Base-by-base conservation (phyloP, 495 filamentous ascomycete species). In the Tuber magnatum region DNA sequence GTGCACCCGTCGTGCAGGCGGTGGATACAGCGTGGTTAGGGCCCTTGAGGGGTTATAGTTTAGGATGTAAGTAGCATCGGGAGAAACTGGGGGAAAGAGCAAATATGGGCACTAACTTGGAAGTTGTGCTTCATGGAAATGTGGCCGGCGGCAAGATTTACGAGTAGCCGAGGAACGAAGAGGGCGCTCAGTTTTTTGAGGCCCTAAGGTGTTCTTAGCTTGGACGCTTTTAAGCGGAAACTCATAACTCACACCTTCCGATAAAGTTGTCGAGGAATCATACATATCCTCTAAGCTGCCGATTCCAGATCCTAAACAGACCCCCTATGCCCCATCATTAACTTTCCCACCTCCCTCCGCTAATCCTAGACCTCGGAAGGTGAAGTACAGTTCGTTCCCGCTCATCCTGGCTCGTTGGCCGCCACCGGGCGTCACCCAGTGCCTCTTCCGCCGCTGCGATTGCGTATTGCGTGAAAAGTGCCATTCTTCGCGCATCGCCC, bases 291-390 rank as follows among this genome's bases (percentile, higher is more conserved):
- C 92, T 51, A 99, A 88, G 82, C 93, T 97, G 10, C 95, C 95
- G 81, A 99, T 98, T 4, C 95, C 95, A 69, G 93, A 97, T n/a
- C 95, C 95, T 28, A 99, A 85, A 81, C 94, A 97, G 9, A 98
- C 90, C 2, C 95, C 95, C 85, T 91, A 48, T 28, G 24, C 3
- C 16, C 39, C 41, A 69, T 80, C 40, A 73, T 69, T 41, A 68
- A 20, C 56, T 3, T 32, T 35, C 56, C 28, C 56, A 7, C 12
- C 56, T 32, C 56, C 32, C 56, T 4, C 56, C 16, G 38, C 41
- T 18, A 35, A 65, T 8, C 12, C 74, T 16, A 43, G 22, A 40
- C 24, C n/a, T 35, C 42, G 69, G 40, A 71, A 68, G 44, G 39
- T 24, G 71, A 83, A 65, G 56, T 84, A 93, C 93, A 35, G 89